A percentile compares a stretch with the other conserved stretches of the same genome.
Evolutionary conservation across 2,329 filamentous ascomycete genomes (phyloP).

Genomic region (Botrytis fragariae): DNA sequence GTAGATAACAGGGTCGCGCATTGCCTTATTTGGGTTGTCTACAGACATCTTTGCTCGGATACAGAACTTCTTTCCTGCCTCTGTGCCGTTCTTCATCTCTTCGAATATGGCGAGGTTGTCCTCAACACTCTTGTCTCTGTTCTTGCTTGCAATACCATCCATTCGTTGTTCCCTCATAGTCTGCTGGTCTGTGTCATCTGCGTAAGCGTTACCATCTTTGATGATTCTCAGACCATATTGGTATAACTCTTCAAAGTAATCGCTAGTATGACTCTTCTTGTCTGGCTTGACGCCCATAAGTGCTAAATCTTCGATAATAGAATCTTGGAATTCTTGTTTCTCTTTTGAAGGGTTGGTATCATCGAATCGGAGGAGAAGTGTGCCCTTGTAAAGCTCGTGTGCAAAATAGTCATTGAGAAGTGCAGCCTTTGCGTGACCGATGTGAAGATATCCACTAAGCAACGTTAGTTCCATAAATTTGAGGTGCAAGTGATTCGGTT

Average conservation of each 20-base stretch:
- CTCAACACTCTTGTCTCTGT: conserved; percentile 74
- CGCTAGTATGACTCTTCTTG: conserved; percentile 82
- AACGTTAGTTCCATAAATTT: conserved; percentile 21
- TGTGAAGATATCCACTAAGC: conserved; percentile 75
- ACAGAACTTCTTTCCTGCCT: conserved; percentile 79
- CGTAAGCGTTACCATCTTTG: conserved; percentile 83
- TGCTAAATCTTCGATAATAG: conserved; percentile 86
- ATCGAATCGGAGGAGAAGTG: conserved; percentile 87
- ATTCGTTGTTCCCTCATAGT: conserved; percentile 82
- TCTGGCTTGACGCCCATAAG: conserved; percentile 92
- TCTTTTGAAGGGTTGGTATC: conserved; percentile 98
- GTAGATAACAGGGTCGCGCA: conserved; percentile 97
- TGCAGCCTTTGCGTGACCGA: conserved; percentile 92
- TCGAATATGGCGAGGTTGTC: conserved; percentile 84
- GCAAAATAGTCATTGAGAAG: conserved; percentile 96
- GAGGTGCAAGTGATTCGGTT: neutral
- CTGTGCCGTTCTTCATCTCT: conserved; percentile 85
- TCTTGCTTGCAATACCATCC: conserved; percentile 77
- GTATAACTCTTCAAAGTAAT: conserved; percentile 93
- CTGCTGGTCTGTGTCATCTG: conserved; percentile 89
- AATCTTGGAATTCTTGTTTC: conserved; percentile 93
- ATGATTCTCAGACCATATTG: conserved; percentile 82
- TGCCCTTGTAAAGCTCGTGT: conserved; percentile 88
- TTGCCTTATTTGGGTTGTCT: conserved; percentile 90
- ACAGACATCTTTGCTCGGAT: conserved; percentile 92